Evolutionary conservation across 208 protist genomes (phyloP).

Genomic region (Trypanosomatidae sp.): DNA sequence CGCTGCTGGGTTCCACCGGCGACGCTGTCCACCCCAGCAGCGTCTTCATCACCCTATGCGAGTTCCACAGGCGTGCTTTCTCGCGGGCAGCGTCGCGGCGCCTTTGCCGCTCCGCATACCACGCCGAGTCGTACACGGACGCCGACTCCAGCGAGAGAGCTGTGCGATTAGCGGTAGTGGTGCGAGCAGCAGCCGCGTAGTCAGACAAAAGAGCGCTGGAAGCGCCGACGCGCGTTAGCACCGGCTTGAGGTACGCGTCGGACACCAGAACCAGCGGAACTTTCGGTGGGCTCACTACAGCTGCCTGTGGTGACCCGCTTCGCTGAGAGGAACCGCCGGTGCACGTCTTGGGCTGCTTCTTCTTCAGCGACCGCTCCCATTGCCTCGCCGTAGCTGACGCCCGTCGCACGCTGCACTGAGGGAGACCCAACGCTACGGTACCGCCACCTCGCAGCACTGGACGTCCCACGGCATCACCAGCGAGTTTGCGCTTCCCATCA

Average conservation of each 20-base stretch:
- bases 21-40: slow-evolving; percentile 71
- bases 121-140: slow-evolving; percentile 3
- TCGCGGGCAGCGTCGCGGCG: slow-evolving; percentile 37
- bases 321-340: background rate
- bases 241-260: slow-evolving; percentile 21
- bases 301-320: background rate
- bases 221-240: slow-evolving; percentile 5
- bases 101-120: slow-evolving; percentile 50
- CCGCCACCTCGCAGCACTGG: slow-evolving; percentile 2
- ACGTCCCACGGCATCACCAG: background rate
- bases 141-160: slow-evolving; percentile 4
- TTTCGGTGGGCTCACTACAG: background rate
- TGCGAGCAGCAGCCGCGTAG: background rate
- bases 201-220: background rate
- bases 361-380: background rate
- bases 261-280: slow-evolving; percentile 9
- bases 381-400: background rate
- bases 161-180: background rate
- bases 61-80: slow-evolving; percentile 51
- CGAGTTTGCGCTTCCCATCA: slow-evolving; percentile 2
- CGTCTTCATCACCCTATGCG: slow-evolving; percentile 74
- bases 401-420: background rate
- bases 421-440: slow-evolving; percentile 5
- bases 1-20: background rate
- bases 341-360: background rate